Evolutionary conservation across 2,329 filamentous ascomycete genomes (phyloP).

Genomic region (Ophiostoma fasciatum): DNA sequence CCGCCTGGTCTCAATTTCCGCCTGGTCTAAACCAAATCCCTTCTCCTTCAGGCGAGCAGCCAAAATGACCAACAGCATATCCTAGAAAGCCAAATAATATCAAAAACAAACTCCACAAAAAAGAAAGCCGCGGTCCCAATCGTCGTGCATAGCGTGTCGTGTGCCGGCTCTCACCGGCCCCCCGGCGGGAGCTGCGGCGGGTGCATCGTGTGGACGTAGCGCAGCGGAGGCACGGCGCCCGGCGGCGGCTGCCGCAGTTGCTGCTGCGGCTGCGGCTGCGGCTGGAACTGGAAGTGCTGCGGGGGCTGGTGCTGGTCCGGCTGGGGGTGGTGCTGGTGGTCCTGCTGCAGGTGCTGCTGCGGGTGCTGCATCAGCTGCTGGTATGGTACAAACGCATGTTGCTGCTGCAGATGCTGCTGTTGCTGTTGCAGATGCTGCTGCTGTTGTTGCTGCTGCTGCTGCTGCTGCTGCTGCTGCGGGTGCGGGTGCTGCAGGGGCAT

Average conservation of each 20-base stretch:
- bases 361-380: not conserved
- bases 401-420: constrained; percentile 12
- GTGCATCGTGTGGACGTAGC: constrained; percentile 3
- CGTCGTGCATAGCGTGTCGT: too few species aligned
- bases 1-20: too few species aligned
- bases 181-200: constrained; percentile 1
- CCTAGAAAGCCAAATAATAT: not conserved
- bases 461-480: constrained; percentile 17
- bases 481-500: constrained; percentile 13
- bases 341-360: not conserved
- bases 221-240: not conserved
- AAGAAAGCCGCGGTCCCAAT: not conserved
- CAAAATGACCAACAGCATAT: too few species aligned
- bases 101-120: too few species aligned
- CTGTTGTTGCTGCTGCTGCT: constrained; percentile 19
- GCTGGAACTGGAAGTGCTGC: constrained; percentile 1
- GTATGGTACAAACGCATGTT: too few species aligned
- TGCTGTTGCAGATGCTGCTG: constrained; percentile 19
- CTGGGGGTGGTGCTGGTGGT: constrained; percentile 10
- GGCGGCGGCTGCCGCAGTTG: constrained; percentile 3
- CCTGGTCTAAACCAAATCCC: too few species aligned
- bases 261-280: constrained; percentile 1
- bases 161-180: not conserved
- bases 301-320: constrained; percentile 19
- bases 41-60: too few species aligned